Evolutionary conservation across 176 grass and related monocot genomes (phyloP), one percentile per base, ranked within the genome.

Genomic region (Hsuehochloa calcarea): DNA sequence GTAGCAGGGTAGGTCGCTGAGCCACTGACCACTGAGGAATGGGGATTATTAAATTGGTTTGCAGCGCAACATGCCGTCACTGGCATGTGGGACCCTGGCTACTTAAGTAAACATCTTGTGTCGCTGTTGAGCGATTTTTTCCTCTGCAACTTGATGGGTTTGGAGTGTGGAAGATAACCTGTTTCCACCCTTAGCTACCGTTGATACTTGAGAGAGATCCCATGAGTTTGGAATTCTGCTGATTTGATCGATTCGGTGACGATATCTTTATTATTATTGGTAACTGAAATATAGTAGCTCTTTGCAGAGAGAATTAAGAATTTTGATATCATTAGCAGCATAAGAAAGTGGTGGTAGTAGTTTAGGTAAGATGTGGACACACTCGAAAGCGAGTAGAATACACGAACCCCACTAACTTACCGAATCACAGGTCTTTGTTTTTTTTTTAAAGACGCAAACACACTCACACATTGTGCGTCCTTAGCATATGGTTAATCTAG

Each of bases 101-200:
- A 47, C n/a, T 64, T 46, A 25, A 7, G 26, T 63, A 66, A 23
- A 2, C 34, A 23, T 65, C 0, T 67, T 5, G 0, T 58, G 16
- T 1, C 11, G 11, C 25, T 14, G 26, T 16, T 23, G 35, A 15
- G 65, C 65, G 5, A 5, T 44, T 56, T 74, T 76, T 76, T 5
- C 19, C 16, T 34, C 1, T 43, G 5, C 14, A 10, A 27, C 11
- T 49, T 56, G 9, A 5, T 49, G 70, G 70, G 46, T 76, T 80
- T 77, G 45, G 87, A 55, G 49, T 34, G 69, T 41, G 61, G 61
- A 80, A 66, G 87, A 56, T 49, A 70, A 20, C 75, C 14, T 31
- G 69, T 78, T 74, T 45, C 34, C 73, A 45, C 20, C 29, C 1
- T 64, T 10, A 73, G 17, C 50, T 6, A 87, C 79, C 31, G 16